Evolutionary conservation across 2,329 filamentous ascomycete species (phyloP).

Genomic region (Fragosphaeria purpurea): DNA sequence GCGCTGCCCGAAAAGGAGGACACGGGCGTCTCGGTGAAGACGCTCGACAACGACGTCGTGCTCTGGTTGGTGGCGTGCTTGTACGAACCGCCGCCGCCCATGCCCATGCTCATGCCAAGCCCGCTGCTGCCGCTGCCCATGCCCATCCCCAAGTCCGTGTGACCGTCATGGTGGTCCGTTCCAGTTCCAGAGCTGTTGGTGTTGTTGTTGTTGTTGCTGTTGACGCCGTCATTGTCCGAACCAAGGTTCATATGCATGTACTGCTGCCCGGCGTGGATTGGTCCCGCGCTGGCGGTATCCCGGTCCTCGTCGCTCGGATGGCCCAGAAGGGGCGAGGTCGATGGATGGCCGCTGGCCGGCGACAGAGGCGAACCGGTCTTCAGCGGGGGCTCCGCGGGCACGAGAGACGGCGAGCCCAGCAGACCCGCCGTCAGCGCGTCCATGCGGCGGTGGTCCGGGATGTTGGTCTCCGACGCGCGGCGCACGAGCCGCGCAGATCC

Average conservation of each 20-base stretch:
- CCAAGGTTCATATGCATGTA: background rate
- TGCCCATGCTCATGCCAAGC: slow-evolving; percentile 1
- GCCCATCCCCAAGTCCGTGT: slow-evolving; percentile 20
- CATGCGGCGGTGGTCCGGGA: slow-evolving; percentile 55
- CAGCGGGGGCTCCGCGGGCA: slow-evolving; percentile 24
- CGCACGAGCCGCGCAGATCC: slow-evolving; percentile 36
- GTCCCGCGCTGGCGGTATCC: slow-evolving; percentile 30
- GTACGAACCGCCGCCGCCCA: slow-evolving; percentile 33
- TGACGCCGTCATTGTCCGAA: background rate
- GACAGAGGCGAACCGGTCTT: slow-evolving; percentile 65
- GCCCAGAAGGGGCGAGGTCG: slow-evolving; percentile 60
- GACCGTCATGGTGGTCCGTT: slow-evolving; percentile 12
- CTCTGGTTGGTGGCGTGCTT: slow-evolving; percentile 57
- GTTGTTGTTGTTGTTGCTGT: background rate
- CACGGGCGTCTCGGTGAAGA: slow-evolving; percentile 51
- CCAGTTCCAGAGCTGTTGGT: background rate
- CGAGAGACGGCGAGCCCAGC: slow-evolving; percentile 43
- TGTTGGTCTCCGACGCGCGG: slow-evolving; percentile 57
- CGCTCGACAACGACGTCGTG: slow-evolving; percentile 56
- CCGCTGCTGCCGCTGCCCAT: background rate
- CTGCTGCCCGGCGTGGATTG: background rate
- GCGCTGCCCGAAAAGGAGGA: slow-evolving; percentile 63
- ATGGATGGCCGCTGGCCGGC: slow-evolving; percentile 48
- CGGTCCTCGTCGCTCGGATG: slow-evolving; percentile 60
- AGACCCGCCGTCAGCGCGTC: slow-evolving; percentile 22